phyloP scores from a whole-genome alignment of 2,329 filamentous ascomycete genomes.

The Fusarium cyanostomum region DNA sequence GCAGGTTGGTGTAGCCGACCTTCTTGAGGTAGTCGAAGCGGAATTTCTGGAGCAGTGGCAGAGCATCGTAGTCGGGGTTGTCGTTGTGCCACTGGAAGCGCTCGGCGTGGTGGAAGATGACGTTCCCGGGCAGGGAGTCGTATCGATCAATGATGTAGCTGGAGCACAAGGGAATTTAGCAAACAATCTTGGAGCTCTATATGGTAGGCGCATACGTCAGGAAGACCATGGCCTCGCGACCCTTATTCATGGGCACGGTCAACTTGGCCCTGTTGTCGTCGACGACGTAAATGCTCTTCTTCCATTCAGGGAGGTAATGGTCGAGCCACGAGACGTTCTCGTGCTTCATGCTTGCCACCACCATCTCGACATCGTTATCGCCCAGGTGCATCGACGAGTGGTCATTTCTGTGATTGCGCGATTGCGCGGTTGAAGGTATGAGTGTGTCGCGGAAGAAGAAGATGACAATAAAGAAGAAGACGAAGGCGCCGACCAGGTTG shows the following conservation, averaged over 20 bases:
- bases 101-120: constrained; percentile 60
- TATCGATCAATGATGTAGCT: constrained; percentile 61
- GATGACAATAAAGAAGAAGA: constrained; percentile 39
- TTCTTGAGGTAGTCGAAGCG: constrained; percentile 60
- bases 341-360: constrained; percentile 47
- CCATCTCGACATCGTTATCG: constrained; percentile 47
- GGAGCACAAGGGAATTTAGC: constrained; percentile 12
- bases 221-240: constrained; percentile 63
- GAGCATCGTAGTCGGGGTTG: constrained; percentile 63
- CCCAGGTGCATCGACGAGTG: constrained; percentile 31
- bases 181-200: not conserved
- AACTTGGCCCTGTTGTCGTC: constrained; percentile 58
- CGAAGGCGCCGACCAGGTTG: constrained; percentile 39
- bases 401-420: constrained; percentile 24
- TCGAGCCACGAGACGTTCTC: constrained; percentile 53
- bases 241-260: constrained; percentile 61
- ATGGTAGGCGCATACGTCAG: constrained; percentile 50
- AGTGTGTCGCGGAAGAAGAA: constrained; percentile 40
- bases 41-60: constrained; percentile 59
- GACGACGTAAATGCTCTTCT: constrained; percentile 64
- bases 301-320: constrained; percentile 56
- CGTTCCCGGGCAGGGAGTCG: constrained; percentile 54
- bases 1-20: constrained; percentile 68
- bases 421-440: constrained; percentile 25
- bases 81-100: constrained; percentile 65